phyloP scores from a whole-genome alignment of 805 yeast species.

The Maudiozyma saulgeensis region DNA sequence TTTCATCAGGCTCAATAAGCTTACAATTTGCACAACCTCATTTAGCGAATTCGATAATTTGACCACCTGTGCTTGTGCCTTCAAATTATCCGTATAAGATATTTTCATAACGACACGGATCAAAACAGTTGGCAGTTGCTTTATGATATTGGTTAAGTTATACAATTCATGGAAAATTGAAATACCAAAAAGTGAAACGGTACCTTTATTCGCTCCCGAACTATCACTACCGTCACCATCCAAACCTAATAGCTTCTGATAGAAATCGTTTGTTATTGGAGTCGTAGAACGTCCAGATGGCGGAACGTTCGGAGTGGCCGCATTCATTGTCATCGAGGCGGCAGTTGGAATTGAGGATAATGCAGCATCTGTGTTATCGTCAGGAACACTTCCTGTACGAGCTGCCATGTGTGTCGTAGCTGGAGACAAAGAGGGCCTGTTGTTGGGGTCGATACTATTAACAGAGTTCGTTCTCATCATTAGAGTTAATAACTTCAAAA shows the following conservation, averaged over 20 bases:
- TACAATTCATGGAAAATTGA: constrained; percentile 20
- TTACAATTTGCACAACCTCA: constrained; percentile 26
- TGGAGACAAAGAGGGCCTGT: constrained; percentile 8
- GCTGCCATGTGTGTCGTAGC: neutral
- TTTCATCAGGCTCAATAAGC: constrained; percentile 21
- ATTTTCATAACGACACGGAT: constrained; percentile 22
- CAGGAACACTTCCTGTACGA: neutral
- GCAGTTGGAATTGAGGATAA: neutral
- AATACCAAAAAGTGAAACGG: constrained; percentile 25
- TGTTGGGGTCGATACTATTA: constrained; percentile 23
- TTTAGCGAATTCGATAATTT: constrained; percentile 27
- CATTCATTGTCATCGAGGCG: neutral
- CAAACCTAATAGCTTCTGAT: constrained; percentile 23
- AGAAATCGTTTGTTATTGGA: constrained; percentile 16
- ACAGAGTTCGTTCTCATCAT: constrained; percentile 24
- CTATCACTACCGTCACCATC: constrained; percentile 10
- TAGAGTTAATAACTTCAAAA: constrained; percentile 17
- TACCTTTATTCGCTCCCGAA: constrained; percentile 12
- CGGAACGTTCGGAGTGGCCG: neutral
- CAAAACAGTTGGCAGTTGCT: constrained; percentile 24
- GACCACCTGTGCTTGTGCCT: constrained; percentile 24
- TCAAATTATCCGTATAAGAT: constrained; percentile 8
- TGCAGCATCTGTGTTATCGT: neutral
- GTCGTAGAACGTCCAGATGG: neutral
- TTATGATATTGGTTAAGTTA: constrained; percentile 22